A percentile compares a stretch with the other conserved stretches of the same genome.
Evolutionary conservation across 176 grass and related monocot genomes (phyloP).

Genomic region (Triticum monococcum): DNA sequence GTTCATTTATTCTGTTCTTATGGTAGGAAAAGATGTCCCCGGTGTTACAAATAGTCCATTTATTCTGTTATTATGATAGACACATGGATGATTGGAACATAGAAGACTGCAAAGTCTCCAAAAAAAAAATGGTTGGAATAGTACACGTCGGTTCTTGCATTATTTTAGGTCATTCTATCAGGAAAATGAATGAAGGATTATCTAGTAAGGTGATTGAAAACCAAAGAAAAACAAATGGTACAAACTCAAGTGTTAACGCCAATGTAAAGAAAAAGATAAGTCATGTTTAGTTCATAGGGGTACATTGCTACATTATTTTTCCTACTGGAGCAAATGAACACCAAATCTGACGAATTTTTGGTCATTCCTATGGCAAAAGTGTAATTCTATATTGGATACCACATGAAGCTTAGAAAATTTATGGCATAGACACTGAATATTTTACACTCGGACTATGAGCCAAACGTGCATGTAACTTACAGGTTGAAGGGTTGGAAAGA

Average conservation of each 20-base stretch:
- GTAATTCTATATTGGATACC: too few relatives aligned
- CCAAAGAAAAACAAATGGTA: neutral
- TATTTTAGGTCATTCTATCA: slow-evolving; percentile 2
- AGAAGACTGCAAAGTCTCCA: neutral
- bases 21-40: neutral
- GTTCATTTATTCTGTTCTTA: slow-evolving; percentile 7
- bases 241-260: neutral
- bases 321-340: neutral
- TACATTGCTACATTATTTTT: neutral
- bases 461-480: neutral
- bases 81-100: neutral
- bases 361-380: too few relatives aligned
- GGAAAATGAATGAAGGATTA: neutral
- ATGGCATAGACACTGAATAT: neutral
- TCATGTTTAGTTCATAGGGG: neutral
- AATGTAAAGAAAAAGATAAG: neutral
- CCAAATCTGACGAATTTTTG: too few relatives aligned
- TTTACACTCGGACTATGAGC: neutral
- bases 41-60: neutral
- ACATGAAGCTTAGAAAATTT: neutral
- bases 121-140: neutral
- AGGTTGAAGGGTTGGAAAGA: too few relatives aligned
- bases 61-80: slow-evolving; percentile 15
- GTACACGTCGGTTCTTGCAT: neutral
- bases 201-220: neutral